These are phyloP conservation scores for Aquanectria penicillioides DNA, from an alignment of 2,329 filamentous ascomycete species.

Conservation along the genomic window DNA sequence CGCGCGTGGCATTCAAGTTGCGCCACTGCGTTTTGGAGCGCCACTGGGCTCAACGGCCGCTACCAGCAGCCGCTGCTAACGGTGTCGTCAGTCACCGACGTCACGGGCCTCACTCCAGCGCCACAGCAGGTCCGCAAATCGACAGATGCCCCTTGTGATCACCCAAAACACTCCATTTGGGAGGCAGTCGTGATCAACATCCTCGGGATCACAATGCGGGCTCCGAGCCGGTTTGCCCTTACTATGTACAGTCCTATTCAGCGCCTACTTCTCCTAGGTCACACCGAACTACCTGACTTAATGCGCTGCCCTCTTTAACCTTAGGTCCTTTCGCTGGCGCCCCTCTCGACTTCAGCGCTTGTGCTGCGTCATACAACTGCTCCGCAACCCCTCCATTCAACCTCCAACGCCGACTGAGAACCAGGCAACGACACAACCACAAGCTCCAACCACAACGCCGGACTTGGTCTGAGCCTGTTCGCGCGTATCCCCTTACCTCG, in stretches of 20 bases:
- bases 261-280: neutral
- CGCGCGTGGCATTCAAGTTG: neutral
- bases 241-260: too few species aligned
- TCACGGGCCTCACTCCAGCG: constrained; percentile 15
- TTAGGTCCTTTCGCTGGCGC: neutral
- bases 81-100: constrained; percentile 15
- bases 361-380: constrained; percentile 6
- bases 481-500: neutral
- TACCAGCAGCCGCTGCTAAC: too few species aligned
- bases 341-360: neutral
- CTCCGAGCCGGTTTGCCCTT: neutral
- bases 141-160: constrained; percentile 20
- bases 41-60: neutral
- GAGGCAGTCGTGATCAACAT: constrained; percentile 9
- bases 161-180: constrained; percentile 20
- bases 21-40: constrained; percentile 5
- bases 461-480: neutral
- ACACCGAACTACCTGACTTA: neutral
- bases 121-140: constrained; percentile 16
- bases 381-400: constrained; percentile 17
- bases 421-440: constrained; percentile 1
- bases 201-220: constrained; percentile 9
- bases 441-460: neutral
- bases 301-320: neutral
- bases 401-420: constrained; percentile 2